Base-by-base conservation (phyloP, 106 monocot species). In the Dendrobium huoshanense region DNA sequence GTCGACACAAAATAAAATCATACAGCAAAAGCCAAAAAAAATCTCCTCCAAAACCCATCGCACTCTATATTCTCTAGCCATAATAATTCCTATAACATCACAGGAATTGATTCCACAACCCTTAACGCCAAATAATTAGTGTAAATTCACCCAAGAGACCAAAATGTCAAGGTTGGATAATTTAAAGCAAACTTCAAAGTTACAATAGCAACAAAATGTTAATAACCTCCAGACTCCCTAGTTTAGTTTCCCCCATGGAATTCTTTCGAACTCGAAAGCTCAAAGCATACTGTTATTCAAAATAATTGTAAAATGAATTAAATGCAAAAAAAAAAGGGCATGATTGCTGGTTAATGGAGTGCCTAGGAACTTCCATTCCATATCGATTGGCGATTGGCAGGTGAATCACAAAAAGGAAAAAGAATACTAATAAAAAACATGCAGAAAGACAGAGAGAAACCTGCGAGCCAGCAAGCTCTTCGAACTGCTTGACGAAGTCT, bases 381-480 rank as follows among this genome's bases (percentile, higher is more conserved):
- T 20, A 17, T 3, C 8, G 18, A 11, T 33, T 42, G 0, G 8
- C 27, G 19, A 42, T 13, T 11, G 41, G 19, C 40, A n/a, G 42
- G 42, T 42, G 73, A 15, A 73, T 4, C 20, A 8, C 74, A 3
- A 73, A 73, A 33, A 7, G 8, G 20, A 74, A 3, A 41, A 74
- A n/a, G 20, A 44, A 19, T 0, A 42, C 10, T 20, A 74, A 74
- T 20, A 41, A 42, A 70, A 20, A 41, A 41, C 37, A 18, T 3
- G n/a, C 9, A 70, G 4, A n/a, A 72, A 55, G 54, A 9, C 0
- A 33, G 41, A 25, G 3, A 15, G 3, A 78, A 44, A 79, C 83
- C 83, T 83, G 83, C 56, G 83, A 83, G 51, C 83, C 83, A 25
- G 83, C 83, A 37, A 83, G 77, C 37, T 78, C 73, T 29, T 83